Percentiles rank a stretch among this genome's conserved stretches.
Conservation (phyloP, 176 grass and related monocot species). For the Carex littledalei region DNA sequence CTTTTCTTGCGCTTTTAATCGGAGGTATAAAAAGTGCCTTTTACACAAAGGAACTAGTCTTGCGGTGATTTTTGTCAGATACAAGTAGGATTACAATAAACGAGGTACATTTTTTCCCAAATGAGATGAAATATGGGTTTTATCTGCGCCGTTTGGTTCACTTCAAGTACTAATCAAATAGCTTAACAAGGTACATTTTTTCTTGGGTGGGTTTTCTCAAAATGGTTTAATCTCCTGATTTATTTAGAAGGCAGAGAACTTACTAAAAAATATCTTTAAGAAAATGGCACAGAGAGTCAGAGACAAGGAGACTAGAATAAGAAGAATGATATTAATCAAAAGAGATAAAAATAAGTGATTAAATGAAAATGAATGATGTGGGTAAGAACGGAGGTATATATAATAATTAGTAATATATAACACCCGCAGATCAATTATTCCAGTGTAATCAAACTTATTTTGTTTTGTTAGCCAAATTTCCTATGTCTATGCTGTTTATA, state of each 20-base stretch:
- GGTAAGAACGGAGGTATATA: too few species aligned
- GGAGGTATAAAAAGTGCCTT: not conserved
- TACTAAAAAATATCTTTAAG: not conserved
- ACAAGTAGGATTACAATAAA: not conserved
- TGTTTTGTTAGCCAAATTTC: not conserved
- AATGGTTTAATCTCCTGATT: not conserved
- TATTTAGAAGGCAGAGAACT: not conserved
- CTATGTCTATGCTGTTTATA: too few species aligned
- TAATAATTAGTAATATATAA: too few species aligned
- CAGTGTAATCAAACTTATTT: not conserved
- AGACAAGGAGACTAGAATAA: too few species aligned
- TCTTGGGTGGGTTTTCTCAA: not conserved
- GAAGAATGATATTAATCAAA: too few species aligned
- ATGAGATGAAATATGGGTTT: not conserved
- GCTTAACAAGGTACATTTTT: not conserved
- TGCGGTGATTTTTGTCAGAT: not conserved
- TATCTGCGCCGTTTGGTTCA: not conserved
- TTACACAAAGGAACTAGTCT: not conserved
- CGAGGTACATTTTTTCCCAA: slow-evolving; percentile 3
- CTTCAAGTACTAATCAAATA: not conserved
- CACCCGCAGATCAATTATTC: not conserved
- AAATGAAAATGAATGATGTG: too few species aligned
- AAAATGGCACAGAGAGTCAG: not conserved
- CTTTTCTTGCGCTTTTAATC: not conserved
- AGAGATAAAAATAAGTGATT: too few species aligned